A percentile compares a stretch with the other conserved stretches of the same genome.
Evolutionary conservation across 805 yeast species (phyloP).

Genomic region (Zygotorulaspora danielsina): DNA sequence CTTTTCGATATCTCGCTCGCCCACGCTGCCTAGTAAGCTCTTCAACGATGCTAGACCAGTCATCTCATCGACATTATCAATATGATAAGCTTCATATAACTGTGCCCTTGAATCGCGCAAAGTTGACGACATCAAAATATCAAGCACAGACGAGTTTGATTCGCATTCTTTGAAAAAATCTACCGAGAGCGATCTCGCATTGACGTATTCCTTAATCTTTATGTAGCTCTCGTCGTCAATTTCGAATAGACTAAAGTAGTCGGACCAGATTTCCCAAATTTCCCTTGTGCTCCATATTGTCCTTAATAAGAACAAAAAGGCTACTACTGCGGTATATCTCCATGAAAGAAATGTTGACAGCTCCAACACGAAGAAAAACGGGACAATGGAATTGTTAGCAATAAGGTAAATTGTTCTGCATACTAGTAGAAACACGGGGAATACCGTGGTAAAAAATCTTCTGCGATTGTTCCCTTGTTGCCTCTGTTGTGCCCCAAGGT

Average conservation of each 20-base stretch:
- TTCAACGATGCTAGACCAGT: constrained; percentile 9
- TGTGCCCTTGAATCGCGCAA: constrained; percentile 11
- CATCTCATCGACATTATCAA: constrained; percentile 8
- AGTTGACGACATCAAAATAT: constrained; percentile 16
- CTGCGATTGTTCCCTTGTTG: constrained; percentile 1
- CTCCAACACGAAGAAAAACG: constrained; percentile 21
- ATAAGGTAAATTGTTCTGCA: constrained; percentile 23
- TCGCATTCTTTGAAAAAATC: constrained; percentile 10
- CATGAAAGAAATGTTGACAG: constrained; percentile 20
- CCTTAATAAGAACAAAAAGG: constrained; percentile 15
- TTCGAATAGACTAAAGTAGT: constrained; percentile 15
- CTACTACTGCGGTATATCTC: constrained; percentile 15
- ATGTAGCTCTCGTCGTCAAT: constrained; percentile 10
- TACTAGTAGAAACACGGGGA: constrained; percentile 17
- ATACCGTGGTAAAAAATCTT: constrained; percentile 2
- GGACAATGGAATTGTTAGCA: constrained; percentile 21
- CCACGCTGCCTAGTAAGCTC: constrained; percentile 7
- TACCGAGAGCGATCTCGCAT: constrained; percentile 5
- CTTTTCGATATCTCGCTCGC: constrained; percentile 8
- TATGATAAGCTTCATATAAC: constrained; percentile 8
- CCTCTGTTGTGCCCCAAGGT: neutral
- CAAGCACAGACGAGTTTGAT: constrained; percentile 8
- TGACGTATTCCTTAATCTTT: constrained; percentile 12
- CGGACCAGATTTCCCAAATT: constrained; percentile 30
- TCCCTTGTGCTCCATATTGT: constrained; percentile 25